A percentile compares a stretch with the other conserved stretches of the same genome.
phyloP scores from a whole-genome alignment of 106 monocot species.

The Phalaenopsis aphrodite region DNA sequence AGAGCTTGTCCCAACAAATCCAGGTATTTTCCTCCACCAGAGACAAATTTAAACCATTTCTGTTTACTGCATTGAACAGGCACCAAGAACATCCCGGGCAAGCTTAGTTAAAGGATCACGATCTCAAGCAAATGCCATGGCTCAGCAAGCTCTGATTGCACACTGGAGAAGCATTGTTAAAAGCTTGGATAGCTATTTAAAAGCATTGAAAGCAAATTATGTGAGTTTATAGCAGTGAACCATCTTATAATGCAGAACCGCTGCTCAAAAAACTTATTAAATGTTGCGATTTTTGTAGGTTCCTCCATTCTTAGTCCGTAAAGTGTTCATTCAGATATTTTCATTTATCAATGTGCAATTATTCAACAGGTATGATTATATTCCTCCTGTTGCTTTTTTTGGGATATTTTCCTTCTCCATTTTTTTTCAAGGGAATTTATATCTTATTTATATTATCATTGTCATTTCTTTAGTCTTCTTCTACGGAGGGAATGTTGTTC shows the following conservation, averaged over 20 bases:
- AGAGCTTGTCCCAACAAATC: not conserved
- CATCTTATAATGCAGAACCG: not conserved
- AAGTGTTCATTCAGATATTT: constrained; percentile 79
- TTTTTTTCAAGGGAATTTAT: not conserved
- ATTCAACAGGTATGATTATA: constrained; percentile 62
- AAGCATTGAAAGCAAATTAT: constrained; percentile 63
- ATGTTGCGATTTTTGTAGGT: constrained; percentile 36
- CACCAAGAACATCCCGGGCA: constrained; percentile 66
- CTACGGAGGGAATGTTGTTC: constrained; percentile 79
- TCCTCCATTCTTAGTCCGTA: constrained; percentile 71
- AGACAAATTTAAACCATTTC: not conserved
- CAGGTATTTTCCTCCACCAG: not conserved
- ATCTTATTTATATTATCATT: not conserved
- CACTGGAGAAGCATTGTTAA: constrained; percentile 88
- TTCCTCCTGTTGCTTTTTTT: not conserved
- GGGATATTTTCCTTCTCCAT: not conserved
- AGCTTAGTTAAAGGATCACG: constrained; percentile 60
- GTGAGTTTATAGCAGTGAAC: constrained; percentile 30
- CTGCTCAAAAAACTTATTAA: not conserved
- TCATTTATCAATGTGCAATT: constrained; percentile 74
- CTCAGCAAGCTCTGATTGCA: constrained; percentile 56
- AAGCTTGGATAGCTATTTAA: constrained; percentile 57
- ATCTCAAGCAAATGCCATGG: constrained; percentile 54
- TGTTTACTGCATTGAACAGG: constrained; percentile 24
- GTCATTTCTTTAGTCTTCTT: constrained; percentile 31